Conservation (phyloP, 2,329 filamentous ascomycete species). For the Penicillium vulpinum region DNA sequence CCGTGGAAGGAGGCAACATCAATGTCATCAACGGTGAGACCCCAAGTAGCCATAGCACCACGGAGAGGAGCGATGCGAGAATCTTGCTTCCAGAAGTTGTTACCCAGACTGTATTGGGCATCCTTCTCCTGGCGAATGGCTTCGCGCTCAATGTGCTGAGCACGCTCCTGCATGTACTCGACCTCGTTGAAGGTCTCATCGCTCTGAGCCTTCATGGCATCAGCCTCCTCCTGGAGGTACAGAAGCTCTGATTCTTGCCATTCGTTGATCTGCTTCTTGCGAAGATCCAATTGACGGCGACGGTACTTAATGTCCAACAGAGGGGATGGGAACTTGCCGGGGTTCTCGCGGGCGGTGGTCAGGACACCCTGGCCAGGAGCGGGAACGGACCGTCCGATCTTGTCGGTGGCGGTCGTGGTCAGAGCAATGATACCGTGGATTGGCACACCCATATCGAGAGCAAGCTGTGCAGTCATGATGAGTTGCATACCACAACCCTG, state of each 20-base stretch:
- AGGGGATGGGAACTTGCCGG: slow-evolving; percentile 90
- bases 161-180: slow-evolving; percentile 82
- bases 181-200: slow-evolving; percentile 71
- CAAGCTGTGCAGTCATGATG: slow-evolving; percentile 96
- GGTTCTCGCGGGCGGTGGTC: slow-evolving; percentile 87
- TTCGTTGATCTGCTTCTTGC: slow-evolving; percentile 89
- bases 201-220: slow-evolving; percentile 81
- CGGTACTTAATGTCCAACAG: slow-evolving; percentile 97
- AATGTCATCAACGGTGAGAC: slow-evolving; percentile 93
- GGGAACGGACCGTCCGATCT: slow-evolving; percentile 96
- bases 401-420: slow-evolving; percentile 95
- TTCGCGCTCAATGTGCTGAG: slow-evolving; percentile 82
- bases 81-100: slow-evolving; percentile 99
- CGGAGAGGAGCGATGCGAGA: slow-evolving; percentile 90
- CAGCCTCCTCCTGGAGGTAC: slow-evolving; percentile 87
- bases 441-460: slow-evolving; percentile 96
- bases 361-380: slow-evolving; percentile 96
- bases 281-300: slow-evolving; percentile 87
- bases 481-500: slow-evolving; percentile 98
- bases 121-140: slow-evolving; percentile 90
- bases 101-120: slow-evolving; percentile 86
- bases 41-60: slow-evolving; percentile 95
- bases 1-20: slow-evolving; percentile 97
- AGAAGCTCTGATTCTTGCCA: slow-evolving; percentile 96
- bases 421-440: slow-evolving; percentile 94